Evolutionary conservation across 805 yeast species (phyloP).

Genomic region (Cyberlindnera subsufficiens): DNA sequence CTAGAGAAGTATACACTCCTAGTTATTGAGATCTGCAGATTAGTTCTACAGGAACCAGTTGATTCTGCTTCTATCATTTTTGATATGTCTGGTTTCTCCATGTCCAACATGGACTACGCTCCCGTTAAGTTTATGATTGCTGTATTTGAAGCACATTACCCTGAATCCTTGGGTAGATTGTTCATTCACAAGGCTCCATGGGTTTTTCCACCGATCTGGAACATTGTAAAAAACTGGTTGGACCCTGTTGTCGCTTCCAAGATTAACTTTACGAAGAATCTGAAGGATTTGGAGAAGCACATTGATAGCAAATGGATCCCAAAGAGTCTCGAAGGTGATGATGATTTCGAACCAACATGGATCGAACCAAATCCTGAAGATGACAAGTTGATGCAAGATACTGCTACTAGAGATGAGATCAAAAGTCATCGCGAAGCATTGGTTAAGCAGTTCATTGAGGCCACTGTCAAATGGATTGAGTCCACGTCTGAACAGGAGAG

Average conservation of each 20-base stretch:
- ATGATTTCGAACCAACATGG: slow-evolving; percentile 52
- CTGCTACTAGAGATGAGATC: slow-evolving; percentile 39
- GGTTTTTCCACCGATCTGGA: slow-evolving; percentile 95
- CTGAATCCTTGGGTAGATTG: slow-evolving; percentile 82
- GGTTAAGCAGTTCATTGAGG: slow-evolving; percentile 46
- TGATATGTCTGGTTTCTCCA: slow-evolving; percentile 80
- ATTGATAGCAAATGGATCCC: slow-evolving; percentile 61
- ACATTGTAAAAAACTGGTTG: slow-evolving; percentile 84
- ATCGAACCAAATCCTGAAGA: slow-evolving; percentile 53
- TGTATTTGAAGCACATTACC: slow-evolving; percentile 94
- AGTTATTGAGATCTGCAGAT: slow-evolving; percentile 76
- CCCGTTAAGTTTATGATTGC: slow-evolving; percentile 87
- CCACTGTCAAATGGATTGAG: slow-evolving; percentile 78
- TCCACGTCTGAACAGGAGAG: slow-evolving; percentile 46
- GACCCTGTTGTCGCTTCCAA: slow-evolving; percentile 96
- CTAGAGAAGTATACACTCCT: slow-evolving; percentile 70
- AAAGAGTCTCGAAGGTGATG: slow-evolving; percentile 68
- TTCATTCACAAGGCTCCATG: slow-evolving; percentile 94
- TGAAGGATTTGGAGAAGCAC: slow-evolving; percentile 59
- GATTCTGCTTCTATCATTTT: slow-evolving; percentile 82
- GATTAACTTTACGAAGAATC: slow-evolving; percentile 72
- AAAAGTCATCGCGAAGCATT: slow-evolving; percentile 49
- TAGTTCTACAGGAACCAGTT: slow-evolving; percentile 65
- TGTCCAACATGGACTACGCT: slow-evolving; percentile 88
- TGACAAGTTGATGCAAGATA: slow-evolving; percentile 42